phyloP scores from a whole-genome alignment of 2,329 filamentous ascomycete species.

The Colletotrichum sp. region DNA sequence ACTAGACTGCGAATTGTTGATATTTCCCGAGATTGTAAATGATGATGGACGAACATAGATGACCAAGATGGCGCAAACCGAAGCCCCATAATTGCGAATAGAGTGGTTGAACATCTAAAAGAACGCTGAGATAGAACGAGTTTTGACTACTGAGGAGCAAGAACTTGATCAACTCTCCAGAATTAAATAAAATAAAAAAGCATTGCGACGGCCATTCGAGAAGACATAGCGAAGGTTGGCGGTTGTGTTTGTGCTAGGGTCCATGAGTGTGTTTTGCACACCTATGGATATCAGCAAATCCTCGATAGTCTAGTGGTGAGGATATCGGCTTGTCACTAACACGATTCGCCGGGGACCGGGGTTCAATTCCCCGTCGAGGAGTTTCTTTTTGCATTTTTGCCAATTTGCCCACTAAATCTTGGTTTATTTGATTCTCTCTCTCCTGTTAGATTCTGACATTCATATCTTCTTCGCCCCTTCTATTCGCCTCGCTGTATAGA shows the following conservation, averaged over 20 bases:
- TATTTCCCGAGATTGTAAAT: background rate
- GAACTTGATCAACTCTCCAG: background rate
- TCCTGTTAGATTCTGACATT: too few species aligned
- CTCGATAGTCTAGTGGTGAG: slow-evolving; percentile 24
- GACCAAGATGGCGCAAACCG: background rate
- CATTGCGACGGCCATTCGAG: background rate
- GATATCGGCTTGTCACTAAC: slow-evolving; percentile 19
- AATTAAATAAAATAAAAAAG: background rate
- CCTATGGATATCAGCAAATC: background rate
- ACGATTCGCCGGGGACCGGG: slow-evolving; percentile 18
- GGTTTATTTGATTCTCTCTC: background rate
- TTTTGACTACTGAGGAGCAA: background rate
- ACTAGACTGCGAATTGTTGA: background rate
- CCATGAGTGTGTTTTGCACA: rapidly evolving
- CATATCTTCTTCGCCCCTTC: background rate
- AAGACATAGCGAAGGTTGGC: background rate
- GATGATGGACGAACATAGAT: background rate
- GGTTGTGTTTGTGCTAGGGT: rapidly evolving
- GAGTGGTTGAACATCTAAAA: background rate
- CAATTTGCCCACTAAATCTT: background rate
- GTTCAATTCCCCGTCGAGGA: slow-evolving; percentile 24
- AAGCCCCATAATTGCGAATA: background rate
- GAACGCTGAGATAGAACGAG: background rate
- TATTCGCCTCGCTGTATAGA: background rate
- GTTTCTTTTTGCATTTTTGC: background rate